Evolutionary conservation across 2,329 filamentous ascomycete species (phyloP).

Genomic region (Epichloe coenophiala): DNA sequence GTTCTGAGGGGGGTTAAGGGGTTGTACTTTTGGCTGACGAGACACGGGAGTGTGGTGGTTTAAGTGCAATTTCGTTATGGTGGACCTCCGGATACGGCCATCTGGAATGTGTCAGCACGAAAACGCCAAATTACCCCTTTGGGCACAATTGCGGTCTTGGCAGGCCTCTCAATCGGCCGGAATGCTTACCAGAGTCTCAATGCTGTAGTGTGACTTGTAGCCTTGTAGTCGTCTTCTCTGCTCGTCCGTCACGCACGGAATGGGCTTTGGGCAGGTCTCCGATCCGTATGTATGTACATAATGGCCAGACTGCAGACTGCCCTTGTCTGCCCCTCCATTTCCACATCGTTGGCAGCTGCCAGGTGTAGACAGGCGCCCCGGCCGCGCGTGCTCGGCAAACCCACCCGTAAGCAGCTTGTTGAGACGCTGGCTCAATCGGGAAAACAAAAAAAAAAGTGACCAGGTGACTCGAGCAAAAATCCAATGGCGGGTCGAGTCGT

Average conservation of each 20-base stretch:
- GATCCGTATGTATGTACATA: too few relatives aligned
- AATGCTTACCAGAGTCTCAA: not conserved
- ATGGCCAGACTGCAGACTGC: too few relatives aligned
- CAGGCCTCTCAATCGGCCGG: not conserved
- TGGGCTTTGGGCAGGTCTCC: too few relatives aligned
- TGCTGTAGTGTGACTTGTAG: not conserved
- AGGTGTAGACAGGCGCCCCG: not conserved
- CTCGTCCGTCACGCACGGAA: not conserved
- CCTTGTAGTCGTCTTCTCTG: not conserved
- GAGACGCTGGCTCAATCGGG: too few relatives aligned
- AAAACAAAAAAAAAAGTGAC: not conserved
- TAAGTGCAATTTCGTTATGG: not conserved
- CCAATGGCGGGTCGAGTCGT: not conserved
- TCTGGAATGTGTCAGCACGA: not conserved
- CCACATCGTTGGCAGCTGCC: not conserved
- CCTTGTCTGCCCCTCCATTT: not conserved
- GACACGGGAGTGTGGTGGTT: not conserved
- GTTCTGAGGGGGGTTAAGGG: not conserved
- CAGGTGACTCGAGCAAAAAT: conserved; percentile 2
- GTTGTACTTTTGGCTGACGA: too few relatives aligned
- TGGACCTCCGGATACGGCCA: not conserved
- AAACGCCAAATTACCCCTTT: not conserved
- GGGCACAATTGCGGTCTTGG: not conserved
- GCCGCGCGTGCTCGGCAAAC: too few relatives aligned
- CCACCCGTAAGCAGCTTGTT: too few relatives aligned